These are phyloP conservation scores for Lolium perenne DNA, from an alignment of 176 grass and related monocot species.

Conservation along the genomic window DNA sequence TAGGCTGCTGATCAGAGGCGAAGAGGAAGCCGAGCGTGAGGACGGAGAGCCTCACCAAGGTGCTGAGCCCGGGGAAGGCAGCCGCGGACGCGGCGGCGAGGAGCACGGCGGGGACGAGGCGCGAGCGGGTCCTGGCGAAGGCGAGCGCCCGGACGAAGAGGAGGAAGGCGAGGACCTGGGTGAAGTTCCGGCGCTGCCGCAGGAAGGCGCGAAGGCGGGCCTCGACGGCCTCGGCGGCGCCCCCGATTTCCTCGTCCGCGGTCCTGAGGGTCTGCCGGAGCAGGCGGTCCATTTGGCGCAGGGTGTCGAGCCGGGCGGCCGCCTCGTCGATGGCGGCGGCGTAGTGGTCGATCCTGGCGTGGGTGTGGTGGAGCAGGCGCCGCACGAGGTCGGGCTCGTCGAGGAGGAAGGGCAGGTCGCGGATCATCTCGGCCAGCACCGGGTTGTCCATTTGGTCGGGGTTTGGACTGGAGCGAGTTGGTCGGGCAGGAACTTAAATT, in stretches of 20 bases:
- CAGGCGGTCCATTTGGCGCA: not conserved
- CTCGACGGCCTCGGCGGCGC: not conserved
- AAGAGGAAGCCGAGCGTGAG: constrained; percentile 28
- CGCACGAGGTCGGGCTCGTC: not conserved
- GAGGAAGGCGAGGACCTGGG: not conserved
- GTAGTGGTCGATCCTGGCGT: not conserved
- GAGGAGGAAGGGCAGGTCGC: not conserved
- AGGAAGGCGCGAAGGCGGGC: not conserved
- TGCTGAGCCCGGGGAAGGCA: not conserved
- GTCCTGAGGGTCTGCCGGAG: not conserved
- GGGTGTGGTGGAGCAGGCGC: not conserved
- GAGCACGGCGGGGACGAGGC: constrained; percentile 26
- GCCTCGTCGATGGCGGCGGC: not conserved
- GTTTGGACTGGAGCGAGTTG: not conserved
- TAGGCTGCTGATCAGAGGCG: not conserved
- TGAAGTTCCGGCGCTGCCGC: not conserved
- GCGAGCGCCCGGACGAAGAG: not conserved
- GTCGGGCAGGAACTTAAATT: not conserved
- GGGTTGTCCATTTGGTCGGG: not conserved
- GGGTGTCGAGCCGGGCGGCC: not conserved
- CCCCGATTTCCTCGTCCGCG: not conserved
- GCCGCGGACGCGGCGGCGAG: constrained; percentile 2
- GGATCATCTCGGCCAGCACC: not conserved
- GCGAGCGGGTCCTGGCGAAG: not conserved
- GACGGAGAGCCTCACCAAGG: constrained; percentile 29